phyloP scores from a whole-genome alignment of 805 yeast genomes.

The Tetrapisispora iriomotensis region DNA sequence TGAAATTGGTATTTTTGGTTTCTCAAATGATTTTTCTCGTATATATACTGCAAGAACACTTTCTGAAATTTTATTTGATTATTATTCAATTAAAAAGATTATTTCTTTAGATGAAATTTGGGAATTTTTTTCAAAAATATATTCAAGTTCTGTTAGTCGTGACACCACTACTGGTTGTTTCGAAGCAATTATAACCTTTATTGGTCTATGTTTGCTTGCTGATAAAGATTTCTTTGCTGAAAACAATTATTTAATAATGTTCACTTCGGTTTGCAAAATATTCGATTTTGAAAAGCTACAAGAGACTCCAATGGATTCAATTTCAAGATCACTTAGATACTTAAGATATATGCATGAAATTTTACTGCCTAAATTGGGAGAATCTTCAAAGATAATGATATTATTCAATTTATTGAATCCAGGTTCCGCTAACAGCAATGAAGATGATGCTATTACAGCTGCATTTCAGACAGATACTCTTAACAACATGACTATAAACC shows the following conservation, averaged over 20 bases:
- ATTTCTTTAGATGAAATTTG: conserved; percentile 14
- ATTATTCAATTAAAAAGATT: conserved; percentile 13
- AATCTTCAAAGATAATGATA: conserved; percentile 27
- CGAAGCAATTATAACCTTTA: conserved; percentile 31
- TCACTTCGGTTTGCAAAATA: conserved; percentile 20
- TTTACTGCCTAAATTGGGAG: conserved; percentile 23
- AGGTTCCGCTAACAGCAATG: not conserved
- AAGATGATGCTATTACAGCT: not conserved
- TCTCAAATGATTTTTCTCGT: conserved; percentile 22
- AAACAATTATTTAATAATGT: conserved; percentile 19
- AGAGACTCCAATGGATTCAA: conserved; percentile 11
- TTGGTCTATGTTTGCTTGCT: conserved; percentile 19
- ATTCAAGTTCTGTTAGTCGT: conserved; percentile 12
- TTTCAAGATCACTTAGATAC: conserved; percentile 18
- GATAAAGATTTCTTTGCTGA: conserved; percentile 23
- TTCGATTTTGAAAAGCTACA: conserved; percentile 18
- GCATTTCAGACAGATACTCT: conserved; percentile 1
- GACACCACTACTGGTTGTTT: conserved; percentile 28
- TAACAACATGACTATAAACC: conserved; percentile 3
- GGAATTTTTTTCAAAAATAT: conserved; percentile 17
- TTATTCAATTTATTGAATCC: conserved; percentile 18
- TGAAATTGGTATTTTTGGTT: conserved; percentile 22
- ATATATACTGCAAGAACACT: conserved; percentile 26
- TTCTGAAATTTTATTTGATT: conserved; percentile 29
- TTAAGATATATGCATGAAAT: conserved; percentile 17